Conservation (phyloP, 345 rosid species). For the Dipteronia sinensis region DNA sequence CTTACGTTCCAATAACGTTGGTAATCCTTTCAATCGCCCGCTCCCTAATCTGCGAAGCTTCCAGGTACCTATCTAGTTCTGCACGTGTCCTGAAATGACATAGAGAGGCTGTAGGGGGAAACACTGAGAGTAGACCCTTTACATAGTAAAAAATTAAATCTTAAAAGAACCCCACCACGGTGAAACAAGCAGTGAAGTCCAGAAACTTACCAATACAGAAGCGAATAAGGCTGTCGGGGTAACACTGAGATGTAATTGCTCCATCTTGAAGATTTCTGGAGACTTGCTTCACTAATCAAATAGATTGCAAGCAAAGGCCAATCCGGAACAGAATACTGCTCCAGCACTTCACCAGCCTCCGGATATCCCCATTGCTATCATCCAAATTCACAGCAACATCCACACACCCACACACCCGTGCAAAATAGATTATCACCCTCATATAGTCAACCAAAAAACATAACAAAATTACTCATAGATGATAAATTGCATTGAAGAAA, state of each 20-base stretch:
- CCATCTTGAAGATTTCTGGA: constrained; percentile 77
- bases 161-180: neutral
- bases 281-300: constrained; percentile 91
- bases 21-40: constrained; percentile 92
- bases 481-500: neutral
- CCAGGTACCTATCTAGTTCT: constrained; percentile 91
- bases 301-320: constrained; percentile 92
- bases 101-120: constrained; percentile 49
- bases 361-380: constrained; percentile 72
- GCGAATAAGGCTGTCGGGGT: constrained; percentile 91
- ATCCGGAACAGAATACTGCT: constrained; percentile 81
- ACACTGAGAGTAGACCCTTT: constrained; percentile 61
- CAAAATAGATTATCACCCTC: neutral
- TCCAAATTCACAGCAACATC: constrained; percentile 14
- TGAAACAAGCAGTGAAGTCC: constrained; percentile 6
- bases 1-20: constrained; percentile 87
- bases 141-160: constrained; percentile 20
- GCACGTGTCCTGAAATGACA: constrained; percentile 83
- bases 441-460: neutral
- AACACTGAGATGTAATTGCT: constrained; percentile 82
- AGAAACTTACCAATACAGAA: constrained; percentile 67
- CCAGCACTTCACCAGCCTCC: constrained; percentile 74
- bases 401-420: neutral
- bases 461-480: neutral
- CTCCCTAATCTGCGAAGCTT: constrained; percentile 92